These are phyloP conservation scores for Tubosaeta brunneosetosa DNA, from an alignment of 768 basidiomycete genomes.

Conservation along the genomic window DNA sequence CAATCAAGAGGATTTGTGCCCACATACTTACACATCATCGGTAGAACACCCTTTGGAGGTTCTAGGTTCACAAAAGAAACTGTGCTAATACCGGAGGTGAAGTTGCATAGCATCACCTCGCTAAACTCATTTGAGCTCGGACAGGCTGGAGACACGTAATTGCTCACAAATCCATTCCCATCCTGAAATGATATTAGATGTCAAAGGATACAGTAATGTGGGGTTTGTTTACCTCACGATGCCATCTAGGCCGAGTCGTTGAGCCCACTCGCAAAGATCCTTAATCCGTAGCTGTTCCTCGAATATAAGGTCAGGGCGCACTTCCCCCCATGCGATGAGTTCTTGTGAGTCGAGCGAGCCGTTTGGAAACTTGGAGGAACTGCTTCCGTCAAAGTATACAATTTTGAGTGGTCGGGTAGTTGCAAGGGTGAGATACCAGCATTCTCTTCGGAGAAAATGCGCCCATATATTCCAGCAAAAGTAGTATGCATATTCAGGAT, in stretches of 20 bases:
- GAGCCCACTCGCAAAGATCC: constrained; percentile 43
- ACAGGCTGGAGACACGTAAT: neutral
- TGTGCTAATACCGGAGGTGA: constrained; percentile 35
- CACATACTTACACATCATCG: neutral
- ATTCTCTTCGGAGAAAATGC: constrained; percentile 12
- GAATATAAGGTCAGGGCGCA: constrained; percentile 11
- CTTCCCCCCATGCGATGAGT: constrained; percentile 39
- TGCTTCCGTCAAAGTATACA: constrained; percentile 50
- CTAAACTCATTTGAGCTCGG: constrained; percentile 18
- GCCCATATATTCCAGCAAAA: constrained; percentile 19
- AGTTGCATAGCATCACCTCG: constrained; percentile 49
- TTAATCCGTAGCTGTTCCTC: constrained; percentile 35
- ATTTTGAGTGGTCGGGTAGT: constrained; percentile 35
- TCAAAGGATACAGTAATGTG: neutral
- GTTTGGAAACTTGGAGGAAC: constrained; percentile 39
- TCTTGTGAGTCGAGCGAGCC: constrained; percentile 48
- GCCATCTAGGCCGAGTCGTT: constrained; percentile 39
- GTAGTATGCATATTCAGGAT: constrained; percentile 32
- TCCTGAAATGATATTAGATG: constrained; percentile 15
- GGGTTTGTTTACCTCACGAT: constrained; percentile 36
- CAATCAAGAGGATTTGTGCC: neutral
- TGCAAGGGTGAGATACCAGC: constrained; percentile 6
- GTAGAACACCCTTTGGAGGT: neutral
- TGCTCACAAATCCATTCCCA: constrained; percentile 45
- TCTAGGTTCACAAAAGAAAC: constrained; percentile 38